phyloP scores from a whole-genome alignment of 2,329 filamentous ascomycete species.

The Leptographium wingfieldii region DNA sequence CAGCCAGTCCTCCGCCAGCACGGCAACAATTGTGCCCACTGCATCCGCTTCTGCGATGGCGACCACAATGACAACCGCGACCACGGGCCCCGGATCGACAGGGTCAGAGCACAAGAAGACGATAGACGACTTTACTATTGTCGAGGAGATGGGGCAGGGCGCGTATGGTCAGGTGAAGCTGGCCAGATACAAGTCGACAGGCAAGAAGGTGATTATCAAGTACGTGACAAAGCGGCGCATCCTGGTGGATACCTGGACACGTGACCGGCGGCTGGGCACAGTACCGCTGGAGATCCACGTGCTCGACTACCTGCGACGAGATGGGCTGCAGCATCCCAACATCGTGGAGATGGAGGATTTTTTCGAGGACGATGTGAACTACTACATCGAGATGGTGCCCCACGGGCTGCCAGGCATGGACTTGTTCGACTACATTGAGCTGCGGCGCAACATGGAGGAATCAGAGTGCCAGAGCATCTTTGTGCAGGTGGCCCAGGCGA shows the following conservation, averaged over 20 bases:
- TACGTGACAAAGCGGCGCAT: constrained; percentile 96
- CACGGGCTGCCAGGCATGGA: constrained; percentile 97
- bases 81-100: neutral
- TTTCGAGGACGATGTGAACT: constrained; percentile 75
- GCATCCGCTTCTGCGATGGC: neutral
- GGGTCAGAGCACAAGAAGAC: constrained; percentile 51
- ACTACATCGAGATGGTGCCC: constrained; percentile 97
- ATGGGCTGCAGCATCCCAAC: constrained; percentile 52
- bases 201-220: constrained; percentile 85
- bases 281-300: constrained; percentile 97
- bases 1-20: neutral
- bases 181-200: constrained; percentile 68
- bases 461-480: constrained; percentile 90
- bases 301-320: constrained; percentile 77
- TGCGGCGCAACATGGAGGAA: constrained; percentile 94
- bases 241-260: constrained; percentile 94
- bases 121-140: constrained; percentile 79
- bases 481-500: constrained; percentile 75
- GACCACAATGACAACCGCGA: neutral
- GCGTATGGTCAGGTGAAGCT: constrained; percentile 97
- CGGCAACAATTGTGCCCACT: neutral
- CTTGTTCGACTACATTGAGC: constrained; percentile 95
- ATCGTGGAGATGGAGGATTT: constrained; percentile 64
- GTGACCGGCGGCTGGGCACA: constrained; percentile 82
- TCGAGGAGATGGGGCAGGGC: constrained; percentile 97